Percentiles rank a stretch among this genome's conserved stretches.
These are phyloP conservation scores for Elymus sibiricus DNA, from an alignment of 176 grass and related monocot species.

Conservation along the genomic window DNA sequence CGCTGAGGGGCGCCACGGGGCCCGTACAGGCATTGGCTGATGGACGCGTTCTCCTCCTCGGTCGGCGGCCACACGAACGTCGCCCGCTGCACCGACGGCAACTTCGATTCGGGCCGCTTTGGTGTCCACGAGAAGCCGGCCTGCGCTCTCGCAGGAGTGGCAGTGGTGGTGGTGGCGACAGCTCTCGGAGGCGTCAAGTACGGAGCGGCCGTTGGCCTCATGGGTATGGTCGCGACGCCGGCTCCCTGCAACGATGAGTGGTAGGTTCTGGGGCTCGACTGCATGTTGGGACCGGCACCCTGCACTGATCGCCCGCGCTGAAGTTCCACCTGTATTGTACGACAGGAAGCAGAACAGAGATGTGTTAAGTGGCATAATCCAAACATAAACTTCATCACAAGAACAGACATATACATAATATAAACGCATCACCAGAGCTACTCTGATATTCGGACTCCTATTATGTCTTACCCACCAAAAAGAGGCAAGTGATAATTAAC, in stretches of 20 bases:
- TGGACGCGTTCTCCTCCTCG: not conserved
- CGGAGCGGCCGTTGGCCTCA: not conserved
- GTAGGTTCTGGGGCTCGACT: not conserved
- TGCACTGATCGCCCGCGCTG: not conserved
- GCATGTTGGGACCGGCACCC: not conserved
- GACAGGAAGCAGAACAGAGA: not conserved
- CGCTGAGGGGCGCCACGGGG: not conserved
- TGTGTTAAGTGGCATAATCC: not conserved
- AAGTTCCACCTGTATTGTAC: conserved; percentile 13
- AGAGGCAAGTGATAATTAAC: not conserved
- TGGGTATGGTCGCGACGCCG: not conserved
- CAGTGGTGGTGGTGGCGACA: not conserved
- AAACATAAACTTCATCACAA: not conserved
- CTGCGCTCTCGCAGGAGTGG: not conserved
- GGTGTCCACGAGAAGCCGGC: not conserved
- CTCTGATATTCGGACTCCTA: not conserved
- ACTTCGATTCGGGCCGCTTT: not conserved
- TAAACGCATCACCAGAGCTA: not conserved
- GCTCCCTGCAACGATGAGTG: not conserved
- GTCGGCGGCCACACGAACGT: conserved; percentile 20
- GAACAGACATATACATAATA: not conserved
- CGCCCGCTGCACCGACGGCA: not conserved
- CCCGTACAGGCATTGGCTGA: conserved; percentile 5
- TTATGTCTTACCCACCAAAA: not conserved
- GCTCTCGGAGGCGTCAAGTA: not conserved